phyloP scores from a whole-genome alignment of 176 grass and related monocot species.

The Eragrostis nindensis region DNA sequence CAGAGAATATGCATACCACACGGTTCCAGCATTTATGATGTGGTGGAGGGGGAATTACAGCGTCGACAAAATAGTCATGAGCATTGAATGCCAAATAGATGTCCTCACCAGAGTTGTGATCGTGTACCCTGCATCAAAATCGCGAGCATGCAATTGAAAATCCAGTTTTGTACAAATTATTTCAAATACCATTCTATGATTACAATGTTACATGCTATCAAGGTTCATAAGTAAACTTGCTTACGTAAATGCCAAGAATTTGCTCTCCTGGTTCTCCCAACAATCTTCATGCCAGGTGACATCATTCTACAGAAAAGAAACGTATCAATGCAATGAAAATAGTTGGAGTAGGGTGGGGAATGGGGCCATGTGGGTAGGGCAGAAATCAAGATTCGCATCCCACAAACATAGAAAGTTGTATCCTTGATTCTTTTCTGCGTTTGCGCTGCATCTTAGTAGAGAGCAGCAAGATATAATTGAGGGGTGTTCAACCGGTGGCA shows the following conservation, averaged over 20 bases:
- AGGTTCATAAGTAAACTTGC: slow-evolving; percentile 31
- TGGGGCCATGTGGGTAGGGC: background rate
- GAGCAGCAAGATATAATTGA: background rate
- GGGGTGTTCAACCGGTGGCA: background rate
- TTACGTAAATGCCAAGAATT: slow-evolving; percentile 97
- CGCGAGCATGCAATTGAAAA: slow-evolving; percentile 23
- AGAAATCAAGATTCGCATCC: slow-evolving; percentile 12
- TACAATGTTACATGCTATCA: background rate
- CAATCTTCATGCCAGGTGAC: slow-evolving; percentile 89
- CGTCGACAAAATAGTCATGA: slow-evolving; percentile 77
- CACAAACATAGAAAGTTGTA: slow-evolving; percentile 34
- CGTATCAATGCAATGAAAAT: slow-evolving; percentile 20
- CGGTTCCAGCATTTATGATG: slow-evolving; percentile 69
- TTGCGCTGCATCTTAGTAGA: background rate
- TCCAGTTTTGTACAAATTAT: background rate
- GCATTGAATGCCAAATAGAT: slow-evolving; percentile 95
- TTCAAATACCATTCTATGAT: slow-evolving; percentile 27
- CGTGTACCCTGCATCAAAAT: slow-evolving; percentile 72
- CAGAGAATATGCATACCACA: slow-evolving; percentile 68
- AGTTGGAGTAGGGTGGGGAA: background rate
- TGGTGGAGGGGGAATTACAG: slow-evolving; percentile 69
- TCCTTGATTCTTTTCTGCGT: background rate
- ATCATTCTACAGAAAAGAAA: slow-evolving; percentile 75
- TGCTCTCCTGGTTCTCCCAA: slow-evolving; percentile 92
- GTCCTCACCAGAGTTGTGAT: slow-evolving; percentile 63